Conservation (phyloP, 2,329 filamentous ascomycete species). For the Fonsecaea pedrosoi region DNA sequence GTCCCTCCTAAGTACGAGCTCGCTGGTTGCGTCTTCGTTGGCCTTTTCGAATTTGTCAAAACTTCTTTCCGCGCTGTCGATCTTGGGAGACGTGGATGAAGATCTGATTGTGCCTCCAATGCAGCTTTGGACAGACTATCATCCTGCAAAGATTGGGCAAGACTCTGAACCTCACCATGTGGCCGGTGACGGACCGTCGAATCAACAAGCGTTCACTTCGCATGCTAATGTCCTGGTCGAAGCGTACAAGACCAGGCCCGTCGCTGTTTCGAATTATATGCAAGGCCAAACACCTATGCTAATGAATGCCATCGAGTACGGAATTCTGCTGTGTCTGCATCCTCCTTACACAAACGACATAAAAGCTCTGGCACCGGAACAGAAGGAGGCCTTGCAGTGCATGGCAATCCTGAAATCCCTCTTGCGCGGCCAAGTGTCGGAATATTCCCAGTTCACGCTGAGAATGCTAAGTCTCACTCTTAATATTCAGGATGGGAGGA, state of each 20-base stretch:
- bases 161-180: conserved; percentile 33
- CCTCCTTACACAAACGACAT: conserved; percentile 40
- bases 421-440: conserved; percentile 61
- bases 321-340: conserved; percentile 34
- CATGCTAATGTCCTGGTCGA: conserved; percentile 34
- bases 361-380: conserved; percentile 36
- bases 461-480: conserved; percentile 78
- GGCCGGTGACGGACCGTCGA: conserved; percentile 23
- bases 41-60: conserved; percentile 31
- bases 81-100: conserved; percentile 21
- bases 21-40: conserved; percentile 25
- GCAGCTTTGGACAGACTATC: conserved; percentile 31
- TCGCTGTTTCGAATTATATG: conserved; percentile 24
- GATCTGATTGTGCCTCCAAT: conserved; percentile 38
- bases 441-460: conserved; percentile 74
- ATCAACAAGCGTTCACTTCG: conserved; percentile 39
- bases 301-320: conserved; percentile 27
- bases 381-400: conserved; percentile 31
- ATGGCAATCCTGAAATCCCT: conserved; percentile 35
- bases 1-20: conserved; percentile 19
- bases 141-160: conserved; percentile 21
- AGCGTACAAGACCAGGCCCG: conserved; percentile 28
- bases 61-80: conserved; percentile 23
- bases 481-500: conserved; percentile 37
- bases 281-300: conserved; percentile 18